Conservation (phyloP, 345 rosid species). For the Cardamine occulta region DNA sequence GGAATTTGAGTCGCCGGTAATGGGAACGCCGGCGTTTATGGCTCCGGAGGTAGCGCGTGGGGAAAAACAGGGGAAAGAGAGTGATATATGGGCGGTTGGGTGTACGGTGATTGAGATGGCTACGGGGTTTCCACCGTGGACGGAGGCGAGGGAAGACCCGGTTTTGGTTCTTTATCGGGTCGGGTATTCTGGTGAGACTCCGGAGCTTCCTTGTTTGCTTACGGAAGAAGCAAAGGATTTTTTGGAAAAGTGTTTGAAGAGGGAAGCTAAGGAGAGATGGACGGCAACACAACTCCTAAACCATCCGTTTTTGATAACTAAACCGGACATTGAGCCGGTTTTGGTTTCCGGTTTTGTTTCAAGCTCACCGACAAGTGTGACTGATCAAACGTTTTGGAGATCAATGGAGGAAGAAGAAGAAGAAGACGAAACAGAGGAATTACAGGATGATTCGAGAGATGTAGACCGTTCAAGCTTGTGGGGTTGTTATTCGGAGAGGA, state of each 20-base stretch:
- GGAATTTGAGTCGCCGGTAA: slow-evolving; percentile 23
- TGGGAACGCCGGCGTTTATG: slow-evolving; percentile 84
- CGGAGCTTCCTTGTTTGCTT: slow-evolving; percentile 55
- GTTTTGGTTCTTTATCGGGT: slow-evolving; percentile 53
- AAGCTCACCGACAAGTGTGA: slow-evolving; percentile 76
- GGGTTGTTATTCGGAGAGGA: slow-evolving; percentile 47
- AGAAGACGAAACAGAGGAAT: slow-evolving; percentile 38
- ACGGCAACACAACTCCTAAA: slow-evolving; percentile 53
- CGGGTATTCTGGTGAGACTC: slow-evolving; percentile 52
- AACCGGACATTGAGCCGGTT: slow-evolving; percentile 36
- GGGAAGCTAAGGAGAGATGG: slow-evolving; percentile 62
- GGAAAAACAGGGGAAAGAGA: slow-evolving; percentile 61
- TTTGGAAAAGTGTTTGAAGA: slow-evolving; percentile 58
- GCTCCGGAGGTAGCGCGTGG: slow-evolving; percentile 93
- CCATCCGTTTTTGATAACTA: slow-evolving; percentile 54
- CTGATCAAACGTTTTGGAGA: slow-evolving; percentile 66
- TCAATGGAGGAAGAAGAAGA: slow-evolving; percentile 47
- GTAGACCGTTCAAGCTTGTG: slow-evolving; percentile 19
- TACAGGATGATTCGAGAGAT: slow-evolving; percentile 39
- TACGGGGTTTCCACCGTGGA: slow-evolving; percentile 64
- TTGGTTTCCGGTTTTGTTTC: slow-evolving; percentile 49
- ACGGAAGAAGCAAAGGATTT: slow-evolving; percentile 61
- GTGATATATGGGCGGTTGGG: slow-evolving; percentile 81
- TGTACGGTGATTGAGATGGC: slow-evolving; percentile 88
- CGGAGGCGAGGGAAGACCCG: slow-evolving; percentile 42